Conservation (phyloP, 768 basidiomycete species). For the Rickenella mellea region DNA sequence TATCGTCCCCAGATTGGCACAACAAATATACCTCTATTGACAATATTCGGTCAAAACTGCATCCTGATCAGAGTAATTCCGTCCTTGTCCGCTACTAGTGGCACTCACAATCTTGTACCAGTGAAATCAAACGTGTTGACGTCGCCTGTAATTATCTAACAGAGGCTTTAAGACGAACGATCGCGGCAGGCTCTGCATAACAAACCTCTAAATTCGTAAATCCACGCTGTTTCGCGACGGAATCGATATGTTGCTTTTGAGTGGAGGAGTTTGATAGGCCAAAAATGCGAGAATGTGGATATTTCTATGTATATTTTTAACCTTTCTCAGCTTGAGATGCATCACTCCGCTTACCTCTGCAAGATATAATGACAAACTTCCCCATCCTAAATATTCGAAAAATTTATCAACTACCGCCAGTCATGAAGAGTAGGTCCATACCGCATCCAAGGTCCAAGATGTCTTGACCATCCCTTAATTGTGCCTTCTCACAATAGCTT, state of each 20-base stretch:
- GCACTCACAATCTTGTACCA: constrained; percentile 30
- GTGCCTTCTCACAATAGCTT: constrained; percentile 57
- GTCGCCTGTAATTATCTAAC: constrained; percentile 57
- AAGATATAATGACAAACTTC: constrained; percentile 58
- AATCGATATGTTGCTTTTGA: constrained; percentile 57
- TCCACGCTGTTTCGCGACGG: constrained; percentile 35
- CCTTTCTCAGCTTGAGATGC: not conserved
- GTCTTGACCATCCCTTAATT: constrained; percentile 48
- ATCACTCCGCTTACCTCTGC: constrained; percentile 34
- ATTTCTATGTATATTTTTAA: constrained; percentile 35
- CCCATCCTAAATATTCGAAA: constrained; percentile 39
- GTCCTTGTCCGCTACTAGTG: not conserved
- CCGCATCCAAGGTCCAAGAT: constrained; percentile 65
- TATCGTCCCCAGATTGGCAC: not conserved
- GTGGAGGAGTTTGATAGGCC: constrained; percentile 62
- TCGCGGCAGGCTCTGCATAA: not conserved
- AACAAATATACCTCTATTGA: constrained; percentile 46
- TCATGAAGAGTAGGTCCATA: constrained; percentile 14
- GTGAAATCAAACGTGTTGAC: constrained; percentile 56
- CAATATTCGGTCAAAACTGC: constrained; percentile 60
- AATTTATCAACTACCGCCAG: not conserved
- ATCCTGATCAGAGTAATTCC: not conserved
- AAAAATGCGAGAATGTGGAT: constrained; percentile 51
- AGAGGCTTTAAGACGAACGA: not conserved
- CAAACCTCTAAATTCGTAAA: constrained; percentile 43